Evolutionary conservation across 768 basidiomycete species (phyloP).

Genomic region (Cystobasidium tubakii): DNA sequence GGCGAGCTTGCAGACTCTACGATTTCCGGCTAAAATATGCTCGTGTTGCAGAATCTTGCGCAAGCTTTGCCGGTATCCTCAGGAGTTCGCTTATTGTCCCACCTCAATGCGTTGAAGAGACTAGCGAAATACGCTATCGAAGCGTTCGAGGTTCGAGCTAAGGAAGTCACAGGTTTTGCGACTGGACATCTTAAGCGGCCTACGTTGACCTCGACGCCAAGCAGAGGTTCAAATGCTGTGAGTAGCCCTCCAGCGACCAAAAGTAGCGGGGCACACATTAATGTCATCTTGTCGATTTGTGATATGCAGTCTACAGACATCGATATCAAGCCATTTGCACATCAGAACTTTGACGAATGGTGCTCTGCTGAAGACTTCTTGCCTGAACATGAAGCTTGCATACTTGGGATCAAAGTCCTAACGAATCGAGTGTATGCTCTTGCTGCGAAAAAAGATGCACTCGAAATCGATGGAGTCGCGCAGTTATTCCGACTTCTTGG

Average conservation of each 20-base stretch:
- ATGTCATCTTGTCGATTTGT: no score
- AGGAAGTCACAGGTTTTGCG: slow-evolving; percentile 65
- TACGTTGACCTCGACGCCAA: neutral
- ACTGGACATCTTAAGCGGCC: slow-evolving; percentile 29
- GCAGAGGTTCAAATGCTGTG: slow-evolving; percentile 52
- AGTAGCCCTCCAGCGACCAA: neutral
- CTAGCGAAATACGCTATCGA: slow-evolving; percentile 63
- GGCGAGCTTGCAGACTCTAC: neutral
- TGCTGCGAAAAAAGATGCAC: slow-evolving; percentile 52
- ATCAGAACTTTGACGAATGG: slow-evolving; percentile 59
- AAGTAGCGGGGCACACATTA: neutral
- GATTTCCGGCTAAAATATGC: neutral
- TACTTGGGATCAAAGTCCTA: slow-evolving; percentile 71
- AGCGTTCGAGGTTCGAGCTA: slow-evolving; percentile 72
- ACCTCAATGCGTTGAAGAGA: slow-evolving; percentile 67
- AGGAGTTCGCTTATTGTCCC: slow-evolving; percentile 59
- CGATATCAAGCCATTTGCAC: slow-evolving; percentile 6
- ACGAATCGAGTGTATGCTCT: slow-evolving; percentile 72
- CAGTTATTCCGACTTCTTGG: slow-evolving; percentile 63
- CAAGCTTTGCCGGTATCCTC: slow-evolving; percentile 54
- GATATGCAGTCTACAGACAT: slow-evolving; percentile 29
- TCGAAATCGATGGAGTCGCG: slow-evolving; percentile 60
- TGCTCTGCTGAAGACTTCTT: slow-evolving; percentile 62
- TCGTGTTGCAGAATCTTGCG: slow-evolving; percentile 57
- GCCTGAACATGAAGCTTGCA: slow-evolving; percentile 61